These are phyloP conservation scores for Chytriomyces sp. DNA, from an alignment of 192 early-diverging fungal species.

Conservation along the genomic window DNA sequence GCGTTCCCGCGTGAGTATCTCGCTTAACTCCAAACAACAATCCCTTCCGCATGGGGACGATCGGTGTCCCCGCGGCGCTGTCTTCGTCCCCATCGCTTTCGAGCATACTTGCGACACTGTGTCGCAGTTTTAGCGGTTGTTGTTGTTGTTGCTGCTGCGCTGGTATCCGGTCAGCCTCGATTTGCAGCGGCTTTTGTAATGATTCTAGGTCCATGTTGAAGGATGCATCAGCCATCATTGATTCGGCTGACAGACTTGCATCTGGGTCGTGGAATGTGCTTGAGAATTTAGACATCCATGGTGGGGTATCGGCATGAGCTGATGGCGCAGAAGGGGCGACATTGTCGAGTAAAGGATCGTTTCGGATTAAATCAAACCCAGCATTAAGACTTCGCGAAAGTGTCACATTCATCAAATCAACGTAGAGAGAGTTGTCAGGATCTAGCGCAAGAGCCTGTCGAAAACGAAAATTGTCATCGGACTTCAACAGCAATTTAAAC, in stretches of 20 bases:
- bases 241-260: not conserved
- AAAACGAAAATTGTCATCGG: not conserved
- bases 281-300: not conserved
- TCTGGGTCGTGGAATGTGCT: not conserved
- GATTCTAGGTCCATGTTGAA: no score
- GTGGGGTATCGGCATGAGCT: not conserved
- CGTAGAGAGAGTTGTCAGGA: constrained; percentile 4
- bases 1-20: not conserved
- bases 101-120: not conserved
- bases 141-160: not conserved
- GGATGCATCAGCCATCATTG: not conserved
- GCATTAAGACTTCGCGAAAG: not conserved
- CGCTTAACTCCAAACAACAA: not conserved
- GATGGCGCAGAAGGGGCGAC: no score
- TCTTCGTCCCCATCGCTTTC: not conserved
- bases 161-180: not conserved
- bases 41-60: not conserved
- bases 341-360: not conserved
- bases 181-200: not conserved
- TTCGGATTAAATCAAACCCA: not conserved
- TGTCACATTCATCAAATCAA: not conserved
- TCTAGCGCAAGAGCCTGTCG: not conserved
- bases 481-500: not conserved
- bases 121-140: not conserved
- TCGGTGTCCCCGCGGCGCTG: not conserved